These are phyloP conservation scores for Davidsoniella eucalypti DNA, from an alignment of 2,329 filamentous ascomycete genomes.

Conservation along the genomic window DNA sequence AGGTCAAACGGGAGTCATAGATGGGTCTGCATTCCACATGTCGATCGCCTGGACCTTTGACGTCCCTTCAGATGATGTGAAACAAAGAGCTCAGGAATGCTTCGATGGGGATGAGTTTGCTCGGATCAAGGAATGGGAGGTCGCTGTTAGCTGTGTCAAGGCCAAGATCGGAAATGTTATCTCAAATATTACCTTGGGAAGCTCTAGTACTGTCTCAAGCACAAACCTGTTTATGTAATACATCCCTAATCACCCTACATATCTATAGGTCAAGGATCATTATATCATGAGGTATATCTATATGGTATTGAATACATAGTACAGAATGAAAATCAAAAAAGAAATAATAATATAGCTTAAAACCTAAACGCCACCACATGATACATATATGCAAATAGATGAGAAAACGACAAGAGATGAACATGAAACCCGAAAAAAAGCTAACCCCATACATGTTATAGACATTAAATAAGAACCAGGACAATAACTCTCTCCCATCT, in stretches of 20 bases:
- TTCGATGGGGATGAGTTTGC: constrained; percentile 14
- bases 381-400: neutral
- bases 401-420: neutral
- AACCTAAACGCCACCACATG: neutral
- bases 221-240: neutral
- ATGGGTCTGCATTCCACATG: constrained; percentile 54
- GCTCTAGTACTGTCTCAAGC: neutral
- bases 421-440: neutral
- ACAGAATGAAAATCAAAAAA: neutral
- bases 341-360: too few species aligned
- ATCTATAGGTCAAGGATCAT: neutral
- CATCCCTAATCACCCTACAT: neutral
- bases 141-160: constrained; percentile 48
- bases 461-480: neutral
- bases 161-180: constrained; percentile 60
- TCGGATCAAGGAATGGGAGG: constrained; percentile 24
- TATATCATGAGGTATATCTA: neutral
- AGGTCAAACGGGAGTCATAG: constrained; percentile 12
- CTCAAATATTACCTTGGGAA: constrained; percentile 28
- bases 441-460: neutral
- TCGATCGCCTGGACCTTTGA: constrained; percentile 74
- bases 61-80: constrained; percentile 18
- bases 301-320: neutral
- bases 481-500: too few species aligned
- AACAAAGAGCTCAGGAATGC: constrained; percentile 24